Evolutionary conservation across 768 basidiomycete genomes (phyloP).

Genomic region (Gloeophyllum trabeum): DNA sequence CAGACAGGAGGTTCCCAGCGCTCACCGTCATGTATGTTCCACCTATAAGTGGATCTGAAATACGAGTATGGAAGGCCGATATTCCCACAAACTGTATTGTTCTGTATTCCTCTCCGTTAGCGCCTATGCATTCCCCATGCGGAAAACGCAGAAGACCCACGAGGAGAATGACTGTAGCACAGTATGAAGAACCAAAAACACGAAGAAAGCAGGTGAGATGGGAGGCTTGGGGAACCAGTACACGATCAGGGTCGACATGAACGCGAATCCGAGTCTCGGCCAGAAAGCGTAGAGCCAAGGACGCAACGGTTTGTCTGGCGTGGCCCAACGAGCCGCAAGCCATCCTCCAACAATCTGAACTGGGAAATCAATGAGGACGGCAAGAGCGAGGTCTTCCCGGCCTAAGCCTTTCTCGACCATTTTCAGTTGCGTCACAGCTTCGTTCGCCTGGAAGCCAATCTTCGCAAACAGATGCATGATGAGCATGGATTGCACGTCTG

Average conservation of each 20-base stretch:
- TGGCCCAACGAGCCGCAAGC: slow-evolving; percentile 87
- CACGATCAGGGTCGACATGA: slow-evolving; percentile 67
- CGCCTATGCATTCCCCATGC: neutral
- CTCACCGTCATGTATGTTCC: slow-evolving; percentile 98
- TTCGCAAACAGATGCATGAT: slow-evolving; percentile 85
- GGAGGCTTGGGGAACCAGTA: slow-evolving; percentile 77
- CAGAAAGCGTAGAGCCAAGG: slow-evolving; percentile 91
- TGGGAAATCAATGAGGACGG: slow-evolving; percentile 94
- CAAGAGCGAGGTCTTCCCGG: slow-evolving; percentile 91
- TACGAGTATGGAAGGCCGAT: slow-evolving; percentile 95
- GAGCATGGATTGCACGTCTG: slow-evolving; percentile 86
- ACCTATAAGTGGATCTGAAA: slow-evolving; percentile 94
- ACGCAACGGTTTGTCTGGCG: slow-evolving; percentile 64
- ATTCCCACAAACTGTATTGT: slow-evolving; percentile 99
- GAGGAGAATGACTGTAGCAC: slow-evolving; percentile 76
- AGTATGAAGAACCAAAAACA: slow-evolving; percentile 70
- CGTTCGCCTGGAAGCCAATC: slow-evolving; percentile 90
- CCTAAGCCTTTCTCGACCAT: slow-evolving; percentile 95
- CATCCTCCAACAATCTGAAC: slow-evolving; percentile 94
- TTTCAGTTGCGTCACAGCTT: slow-evolving; percentile 83
- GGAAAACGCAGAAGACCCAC: slow-evolving; percentile 40
- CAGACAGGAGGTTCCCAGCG: slow-evolving; percentile 5
- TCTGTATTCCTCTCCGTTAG: slow-evolving; percentile 26
- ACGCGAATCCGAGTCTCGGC: slow-evolving; percentile 68
- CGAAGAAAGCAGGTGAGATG: slow-evolving; percentile 66